These are phyloP conservation scores for Lachnellula willkommii DNA, from an alignment of 2,329 filamentous ascomycete species.

Conservation along the genomic window DNA sequence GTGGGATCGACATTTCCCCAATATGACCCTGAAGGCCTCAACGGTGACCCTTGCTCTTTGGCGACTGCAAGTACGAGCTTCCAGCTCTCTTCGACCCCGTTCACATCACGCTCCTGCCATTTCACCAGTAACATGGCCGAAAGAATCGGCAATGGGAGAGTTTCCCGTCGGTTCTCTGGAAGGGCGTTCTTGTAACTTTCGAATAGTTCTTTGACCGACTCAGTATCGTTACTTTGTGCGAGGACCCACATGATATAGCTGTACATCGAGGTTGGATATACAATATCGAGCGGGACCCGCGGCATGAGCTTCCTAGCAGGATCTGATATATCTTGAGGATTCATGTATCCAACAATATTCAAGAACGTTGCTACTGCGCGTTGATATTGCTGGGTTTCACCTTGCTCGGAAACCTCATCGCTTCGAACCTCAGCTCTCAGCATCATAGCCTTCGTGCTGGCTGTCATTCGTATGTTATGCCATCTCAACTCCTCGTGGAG, in stretches of 20 bases:
- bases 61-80: conserved; percentile 51
- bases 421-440: conserved; percentile 29
- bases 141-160: conserved; percentile 51
- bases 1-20: conserved; percentile 6
- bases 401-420: conserved; percentile 18
- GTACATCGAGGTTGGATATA: conserved; percentile 39
- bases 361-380: conserved; percentile 25
- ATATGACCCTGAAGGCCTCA: conserved; percentile 2
- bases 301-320: conserved; percentile 22
- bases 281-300: conserved; percentile 22
- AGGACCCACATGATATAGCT: conserved; percentile 53
- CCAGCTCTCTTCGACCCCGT: conserved; percentile 64
- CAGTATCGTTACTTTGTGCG: conserved; percentile 39
- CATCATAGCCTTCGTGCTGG: conserved; percentile 40
- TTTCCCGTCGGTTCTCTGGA: conserved; percentile 30
- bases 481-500: conserved; percentile 42
- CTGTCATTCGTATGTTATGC: conserved; percentile 34
- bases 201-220: conserved; percentile 50
- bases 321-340: conserved; percentile 24
- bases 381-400: conserved; percentile 21
- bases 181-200: conserved; percentile 45
- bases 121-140: conserved; percentile 64
- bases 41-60: conserved; percentile 37
- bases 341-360: conserved; percentile 17
- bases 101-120: conserved; percentile 50